phyloP scores from a whole-genome alignment of 164 flowering plant genomes.

The Paratinospora sagittata region DNA sequence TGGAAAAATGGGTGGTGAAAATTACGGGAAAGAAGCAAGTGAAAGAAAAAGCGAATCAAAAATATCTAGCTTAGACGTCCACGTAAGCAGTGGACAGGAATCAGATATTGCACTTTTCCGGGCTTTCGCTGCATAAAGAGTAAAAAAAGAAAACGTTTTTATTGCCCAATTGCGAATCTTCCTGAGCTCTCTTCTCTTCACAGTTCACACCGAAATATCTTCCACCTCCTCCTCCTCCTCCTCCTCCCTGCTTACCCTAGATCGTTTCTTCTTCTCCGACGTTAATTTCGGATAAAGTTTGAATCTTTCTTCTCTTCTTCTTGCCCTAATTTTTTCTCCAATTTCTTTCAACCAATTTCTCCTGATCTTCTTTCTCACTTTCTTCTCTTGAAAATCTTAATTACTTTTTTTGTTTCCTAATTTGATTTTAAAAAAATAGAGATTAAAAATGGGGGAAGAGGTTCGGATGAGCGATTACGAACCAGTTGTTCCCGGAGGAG shows the following conservation, averaged over 20 bases:
- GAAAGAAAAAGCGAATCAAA: slow-evolving; percentile 31
- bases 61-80: slow-evolving; percentile 46
- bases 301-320: background rate
- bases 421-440: background rate
- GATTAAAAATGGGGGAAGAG: slow-evolving; percentile 38
- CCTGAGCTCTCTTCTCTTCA: background rate
- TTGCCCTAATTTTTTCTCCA: no score
- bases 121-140: background rate
- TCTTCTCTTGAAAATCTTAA: background rate
- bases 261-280: slow-evolving; percentile 1
- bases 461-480: slow-evolving; percentile 36
- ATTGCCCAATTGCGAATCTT: background rate
- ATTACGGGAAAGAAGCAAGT: background rate
- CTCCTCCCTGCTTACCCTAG: background rate
- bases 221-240: background rate
- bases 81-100: slow-evolving; percentile 35
- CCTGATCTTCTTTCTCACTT: background rate
- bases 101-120: slow-evolving; percentile 42
- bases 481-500: slow-evolving; percentile 12
- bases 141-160: background rate
- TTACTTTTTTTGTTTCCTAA: background rate
- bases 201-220: slow-evolving; percentile 6
- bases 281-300: background rate
- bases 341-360: no score
- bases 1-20: background rate